Evolutionary conservation across 177 flowering plant genomes (phyloP).

Genomic region (Vitis hybrid): DNA sequence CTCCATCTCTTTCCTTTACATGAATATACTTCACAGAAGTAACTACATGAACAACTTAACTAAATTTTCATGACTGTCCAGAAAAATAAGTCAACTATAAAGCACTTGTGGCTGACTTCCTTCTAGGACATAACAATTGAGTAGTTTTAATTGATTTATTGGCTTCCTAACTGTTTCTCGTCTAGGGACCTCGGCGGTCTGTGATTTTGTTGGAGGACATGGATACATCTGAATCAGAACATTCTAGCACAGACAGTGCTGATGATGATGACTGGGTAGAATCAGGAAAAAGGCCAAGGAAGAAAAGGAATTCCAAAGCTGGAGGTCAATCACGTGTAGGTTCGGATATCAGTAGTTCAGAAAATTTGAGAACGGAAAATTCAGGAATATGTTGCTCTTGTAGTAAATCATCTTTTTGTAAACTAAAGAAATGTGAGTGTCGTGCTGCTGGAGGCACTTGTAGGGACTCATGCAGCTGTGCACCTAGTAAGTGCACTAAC

Average conservation of each 20-base stretch:
- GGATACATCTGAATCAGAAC: slow-evolving; percentile 89
- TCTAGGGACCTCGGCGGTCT: slow-evolving; percentile 31
- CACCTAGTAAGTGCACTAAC: slow-evolving; percentile 55
- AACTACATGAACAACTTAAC: background rate
- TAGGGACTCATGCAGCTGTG: slow-evolving; percentile 68
- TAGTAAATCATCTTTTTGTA: slow-evolving; percentile 55
- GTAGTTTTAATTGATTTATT: too few species aligned
- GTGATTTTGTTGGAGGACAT: slow-evolving; percentile 50
- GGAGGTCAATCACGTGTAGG: slow-evolving; percentile 15
- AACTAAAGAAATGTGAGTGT: slow-evolving; percentile 78
- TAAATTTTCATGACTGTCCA: background rate
- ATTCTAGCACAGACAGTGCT: slow-evolving; percentile 28
- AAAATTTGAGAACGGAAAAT: slow-evolving; percentile 15
- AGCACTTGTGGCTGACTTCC: too few species aligned
- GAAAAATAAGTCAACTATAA: too few species aligned
- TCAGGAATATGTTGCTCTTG: slow-evolving; percentile 68
- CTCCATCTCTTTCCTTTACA: background rate
- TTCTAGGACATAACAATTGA: too few species aligned
- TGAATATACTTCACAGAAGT: background rate
- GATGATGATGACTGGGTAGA: slow-evolving; percentile 46
- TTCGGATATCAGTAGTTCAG: slow-evolving; percentile 12
- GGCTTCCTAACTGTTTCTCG: background rate
- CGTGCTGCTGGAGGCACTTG: slow-evolving; percentile 51
- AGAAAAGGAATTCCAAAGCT: slow-evolving; percentile 39
- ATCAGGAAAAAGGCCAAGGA: slow-evolving; percentile 23